Conservation (phyloP, 495 filamentous ascomycete genomes). For the Neurospora sp. region DNA sequence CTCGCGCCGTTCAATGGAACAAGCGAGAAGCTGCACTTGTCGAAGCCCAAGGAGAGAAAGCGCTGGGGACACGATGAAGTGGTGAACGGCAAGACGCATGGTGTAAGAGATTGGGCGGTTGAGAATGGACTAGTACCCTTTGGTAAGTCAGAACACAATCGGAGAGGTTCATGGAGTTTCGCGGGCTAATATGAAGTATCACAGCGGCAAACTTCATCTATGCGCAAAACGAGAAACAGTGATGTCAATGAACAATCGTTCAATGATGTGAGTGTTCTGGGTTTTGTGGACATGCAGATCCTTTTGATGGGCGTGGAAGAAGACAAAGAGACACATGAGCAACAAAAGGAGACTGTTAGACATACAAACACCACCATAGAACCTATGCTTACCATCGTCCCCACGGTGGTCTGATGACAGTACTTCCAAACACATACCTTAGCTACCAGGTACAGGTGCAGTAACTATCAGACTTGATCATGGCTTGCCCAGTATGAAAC, state of each 20-base stretch:
- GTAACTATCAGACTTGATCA: too few relatives aligned
- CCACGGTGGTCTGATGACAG: too few relatives aligned
- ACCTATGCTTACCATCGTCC: background rate
- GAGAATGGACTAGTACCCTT: slow-evolving; percentile 51
- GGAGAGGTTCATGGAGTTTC: background rate
- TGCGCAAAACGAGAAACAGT: slow-evolving; percentile 51
- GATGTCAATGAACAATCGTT: slow-evolving; percentile 1
- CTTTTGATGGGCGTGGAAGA: background rate
- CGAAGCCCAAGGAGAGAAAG: slow-evolving; percentile 46
- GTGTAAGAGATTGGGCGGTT: slow-evolving; percentile 52
- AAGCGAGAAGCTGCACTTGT: slow-evolving; percentile 31
- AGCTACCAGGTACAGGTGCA: too few relatives aligned
- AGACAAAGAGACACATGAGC: background rate
- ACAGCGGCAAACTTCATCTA: slow-evolving; percentile 58
- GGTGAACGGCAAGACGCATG: slow-evolving; percentile 38
- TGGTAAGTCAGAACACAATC: slow-evolving; percentile 34
- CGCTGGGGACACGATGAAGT: slow-evolving; percentile 44
- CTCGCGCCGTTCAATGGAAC: slow-evolving; percentile 36
- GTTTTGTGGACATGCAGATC: background rate
- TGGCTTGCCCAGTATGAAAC: too few relatives aligned
- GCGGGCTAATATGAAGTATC: slow-evolving; percentile 1
- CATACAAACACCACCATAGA: background rate
- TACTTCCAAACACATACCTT: too few relatives aligned
- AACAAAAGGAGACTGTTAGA: background rate
- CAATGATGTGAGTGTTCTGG: background rate